These are phyloP conservation scores for Zea mays DNA, from an alignment of 176 grass and related monocot species.

Conservation along the genomic window Zm-B73-REFERENCE-NAM-5.0 NC_050103.1:178118501-178119000, in stretches of 20 bases:
- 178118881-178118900: neutral
- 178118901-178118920: neutral
- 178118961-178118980: no score
- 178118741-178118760: neutral
- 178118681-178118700: neutral
- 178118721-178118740: neutral
- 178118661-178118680: neutral
- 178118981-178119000: no score
- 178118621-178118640: neutral
- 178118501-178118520: conserved; percentile 42
- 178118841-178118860: neutral
- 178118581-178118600: neutral
- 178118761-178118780: neutral
- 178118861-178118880: neutral
- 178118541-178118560: conserved; percentile 16
- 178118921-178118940: no score
- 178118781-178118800: neutral
- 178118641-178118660: neutral
- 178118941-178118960: no score
- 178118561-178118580: conserved; percentile 42
- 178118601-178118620: conserved; percentile 1
- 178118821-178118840: neutral
- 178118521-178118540: neutral
- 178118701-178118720: neutral
- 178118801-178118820: neutral